These are phyloP conservation scores for Cyclocybe aegerita DNA, from an alignment of 768 basidiomycete genomes.

Conservation along the genomic window DNA sequence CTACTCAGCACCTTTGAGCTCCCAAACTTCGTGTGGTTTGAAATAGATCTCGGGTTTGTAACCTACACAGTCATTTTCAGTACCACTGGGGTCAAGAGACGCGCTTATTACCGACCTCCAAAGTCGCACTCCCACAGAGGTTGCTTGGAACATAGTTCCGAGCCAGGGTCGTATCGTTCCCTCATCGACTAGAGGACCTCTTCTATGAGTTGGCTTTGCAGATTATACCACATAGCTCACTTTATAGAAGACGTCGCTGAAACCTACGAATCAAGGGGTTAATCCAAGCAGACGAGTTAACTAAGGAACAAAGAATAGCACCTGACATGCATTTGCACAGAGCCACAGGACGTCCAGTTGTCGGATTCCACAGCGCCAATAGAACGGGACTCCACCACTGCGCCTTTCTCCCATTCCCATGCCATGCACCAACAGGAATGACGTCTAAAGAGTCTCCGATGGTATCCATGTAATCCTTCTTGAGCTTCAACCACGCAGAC, in stretches of 20 bases:
- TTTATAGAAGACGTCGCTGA: slow-evolving; percentile 80
- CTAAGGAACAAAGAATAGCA: slow-evolving; percentile 24
- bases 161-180: slow-evolving; percentile 58
- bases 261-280: slow-evolving; percentile 46
- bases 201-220: not conserved
- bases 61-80: slow-evolving; percentile 33
- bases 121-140: slow-evolving; percentile 61
- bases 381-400: slow-evolving; percentile 93
- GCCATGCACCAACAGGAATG: slow-evolving; percentile 80
- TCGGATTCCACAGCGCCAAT: slow-evolving; percentile 71
- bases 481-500: slow-evolving; percentile 87
- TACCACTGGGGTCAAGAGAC: slow-evolving; percentile 2
- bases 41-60: slow-evolving; percentile 70
- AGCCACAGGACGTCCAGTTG: slow-evolving; percentile 62
- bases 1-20: slow-evolving; percentile 78
- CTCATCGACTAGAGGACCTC: slow-evolving; percentile 48
- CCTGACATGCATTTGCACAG: slow-evolving; percentile 92
- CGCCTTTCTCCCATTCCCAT: slow-evolving; percentile 87
- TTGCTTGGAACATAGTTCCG: slow-evolving; percentile 50
- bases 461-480: slow-evolving; percentile 87
- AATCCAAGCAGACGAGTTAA: not conserved
- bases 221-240: slow-evolving; percentile 5
- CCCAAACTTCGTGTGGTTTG: slow-evolving; percentile 81
- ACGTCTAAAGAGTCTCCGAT: slow-evolving; percentile 76
- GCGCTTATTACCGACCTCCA: slow-evolving; percentile 48